Percentiles rank a stretch among this genome's conserved stretches.
These are phyloP conservation scores for Dothistroma septosporum DNA, from an alignment of 2,329 filamentous ascomycete species.

Conservation along the genomic window DNA sequence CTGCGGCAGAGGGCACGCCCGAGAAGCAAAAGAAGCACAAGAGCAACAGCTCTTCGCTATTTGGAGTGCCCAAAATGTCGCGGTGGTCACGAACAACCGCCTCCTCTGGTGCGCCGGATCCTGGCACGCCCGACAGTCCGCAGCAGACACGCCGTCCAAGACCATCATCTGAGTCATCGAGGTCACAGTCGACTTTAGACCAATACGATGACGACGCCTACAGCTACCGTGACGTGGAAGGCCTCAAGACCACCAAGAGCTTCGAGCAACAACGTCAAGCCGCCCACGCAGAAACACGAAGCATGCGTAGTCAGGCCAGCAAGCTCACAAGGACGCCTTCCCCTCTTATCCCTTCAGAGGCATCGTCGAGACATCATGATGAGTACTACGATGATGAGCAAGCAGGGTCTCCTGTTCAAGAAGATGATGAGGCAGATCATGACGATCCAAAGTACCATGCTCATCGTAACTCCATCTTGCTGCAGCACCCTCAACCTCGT, in stretches of 20 bases:
- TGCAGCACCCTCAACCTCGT: conserved; percentile 74
- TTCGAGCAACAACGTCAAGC: conserved; percentile 17
- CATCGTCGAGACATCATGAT: conserved; percentile 29
- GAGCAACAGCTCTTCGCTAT: conserved; percentile 73
- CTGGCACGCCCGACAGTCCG: conserved; percentile 29
- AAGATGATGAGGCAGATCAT: conserved; percentile 30
- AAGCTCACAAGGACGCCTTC: conserved; percentile 44
- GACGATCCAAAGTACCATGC: conserved; percentile 75
- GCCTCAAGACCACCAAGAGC: conserved; percentile 39
- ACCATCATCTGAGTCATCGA: conserved; percentile 63
- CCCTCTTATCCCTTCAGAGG: conserved; percentile 53
- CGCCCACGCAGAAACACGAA: conserved; percentile 26
- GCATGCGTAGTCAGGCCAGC: conserved; percentile 36
- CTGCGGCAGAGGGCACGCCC: conserved; percentile 60
- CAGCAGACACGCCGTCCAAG: conserved; percentile 33
- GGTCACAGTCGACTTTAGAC: conserved; percentile 71
- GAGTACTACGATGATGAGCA: conserved; percentile 19
- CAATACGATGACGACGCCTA: conserved; percentile 51
- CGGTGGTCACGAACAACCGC: conserved; percentile 96
- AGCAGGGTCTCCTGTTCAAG: conserved; percentile 25
- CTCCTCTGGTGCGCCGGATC: conserved; percentile 65
- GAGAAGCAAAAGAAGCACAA: conserved; percentile 85
- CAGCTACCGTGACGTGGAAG: conserved; percentile 57
- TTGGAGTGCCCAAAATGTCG: conserved; percentile 77
- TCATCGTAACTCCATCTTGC: conserved; percentile 73